A percentile compares a stretch with the other conserved stretches of the same genome.
Conservation (phyloP, 257 asterid species). For the Eustoma russellianum region DNA sequence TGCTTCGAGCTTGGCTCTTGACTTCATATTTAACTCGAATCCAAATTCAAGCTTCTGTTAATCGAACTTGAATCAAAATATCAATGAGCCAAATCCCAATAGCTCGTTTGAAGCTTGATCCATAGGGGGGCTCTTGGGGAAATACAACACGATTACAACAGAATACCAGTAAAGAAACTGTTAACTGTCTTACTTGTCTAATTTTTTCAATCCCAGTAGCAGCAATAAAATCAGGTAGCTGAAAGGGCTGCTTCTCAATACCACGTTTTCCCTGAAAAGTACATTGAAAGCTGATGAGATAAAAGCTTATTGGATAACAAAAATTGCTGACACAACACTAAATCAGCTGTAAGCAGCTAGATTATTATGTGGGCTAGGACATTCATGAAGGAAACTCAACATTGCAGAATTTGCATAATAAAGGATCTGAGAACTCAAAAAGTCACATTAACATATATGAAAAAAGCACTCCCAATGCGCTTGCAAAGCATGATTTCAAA, state of each 20-base stretch:
- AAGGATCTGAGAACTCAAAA: slow-evolving; percentile 2
- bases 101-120: too few species aligned
- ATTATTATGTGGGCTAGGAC: neutral
- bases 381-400: neutral
- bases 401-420: slow-evolving; percentile 5
- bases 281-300: slow-evolving; percentile 34
- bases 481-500: too few species aligned
- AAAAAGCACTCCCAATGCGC: too few species aligned
- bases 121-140: too few species aligned
- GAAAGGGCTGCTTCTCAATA: slow-evolving; percentile 90
- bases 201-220: slow-evolving; percentile 99
- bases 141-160: neutral
- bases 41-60: too few species aligned
- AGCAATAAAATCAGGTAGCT: slow-evolving; percentile 96
- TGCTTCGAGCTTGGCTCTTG: too few species aligned
- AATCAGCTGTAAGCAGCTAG: neutral
- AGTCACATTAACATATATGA: neutral
- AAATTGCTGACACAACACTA: neutral
- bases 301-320: slow-evolving; percentile 3
- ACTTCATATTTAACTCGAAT: too few species aligned
- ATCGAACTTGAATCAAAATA: too few species aligned
- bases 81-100: too few species aligned
- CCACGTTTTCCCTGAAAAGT: slow-evolving; percentile 94
- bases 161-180: neutral
- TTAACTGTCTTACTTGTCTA: slow-evolving; percentile 62